Evolutionary conservation across 345 rosid genomes (phyloP).

Genomic region (Firmiana major): DNA sequence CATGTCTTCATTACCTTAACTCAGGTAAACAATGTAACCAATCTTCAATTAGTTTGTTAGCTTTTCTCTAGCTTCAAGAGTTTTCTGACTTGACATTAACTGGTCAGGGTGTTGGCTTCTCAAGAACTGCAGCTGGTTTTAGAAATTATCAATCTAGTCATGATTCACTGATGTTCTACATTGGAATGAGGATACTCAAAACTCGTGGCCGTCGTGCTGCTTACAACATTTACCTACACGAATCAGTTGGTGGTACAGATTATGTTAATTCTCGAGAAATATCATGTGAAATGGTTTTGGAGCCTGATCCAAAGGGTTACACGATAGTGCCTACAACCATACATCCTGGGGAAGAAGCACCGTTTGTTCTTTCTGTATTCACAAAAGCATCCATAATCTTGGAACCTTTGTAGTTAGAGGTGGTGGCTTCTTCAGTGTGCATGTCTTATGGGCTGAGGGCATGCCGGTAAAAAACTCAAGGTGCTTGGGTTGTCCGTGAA

Average conservation of each 20-base stretch:
- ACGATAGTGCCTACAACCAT: slow-evolving; percentile 98
- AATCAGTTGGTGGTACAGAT: slow-evolving; percentile 99
- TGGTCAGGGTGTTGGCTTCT: slow-evolving; percentile 91
- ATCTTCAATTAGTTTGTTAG: background rate
- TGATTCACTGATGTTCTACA: slow-evolving; percentile 91
- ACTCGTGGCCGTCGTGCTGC: slow-evolving; percentile 98
- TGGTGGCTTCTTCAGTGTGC: slow-evolving; percentile 19
- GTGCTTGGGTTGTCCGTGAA: slow-evolving; percentile 42
- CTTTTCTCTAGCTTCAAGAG: background rate
- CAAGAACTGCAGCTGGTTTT: slow-evolving; percentile 94
- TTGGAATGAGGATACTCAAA: slow-evolving; percentile 96
- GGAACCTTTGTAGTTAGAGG: slow-evolving; percentile 59
- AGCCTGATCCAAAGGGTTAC: slow-evolving; percentile 99
- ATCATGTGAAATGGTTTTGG: slow-evolving; percentile 99
- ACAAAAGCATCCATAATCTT: slow-evolving; percentile 80
- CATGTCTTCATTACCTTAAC: slow-evolving; percentile 96
- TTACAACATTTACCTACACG: slow-evolving; percentile 91
- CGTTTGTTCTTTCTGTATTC: slow-evolving; percentile 95
- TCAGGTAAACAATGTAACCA: slow-evolving; percentile 49
- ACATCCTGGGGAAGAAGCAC: slow-evolving; percentile 99
- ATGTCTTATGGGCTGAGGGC: slow-evolving; percentile 23
- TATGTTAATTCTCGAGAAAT: slow-evolving; percentile 98
- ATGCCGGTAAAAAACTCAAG: slow-evolving; percentile 21
- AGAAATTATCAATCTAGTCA: slow-evolving; percentile 92
- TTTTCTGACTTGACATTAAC: slow-evolving; percentile 1